phyloP scores from a whole-genome alignment of 176 grass and related monocot species.

The Saccharum officinarum region DNA sequence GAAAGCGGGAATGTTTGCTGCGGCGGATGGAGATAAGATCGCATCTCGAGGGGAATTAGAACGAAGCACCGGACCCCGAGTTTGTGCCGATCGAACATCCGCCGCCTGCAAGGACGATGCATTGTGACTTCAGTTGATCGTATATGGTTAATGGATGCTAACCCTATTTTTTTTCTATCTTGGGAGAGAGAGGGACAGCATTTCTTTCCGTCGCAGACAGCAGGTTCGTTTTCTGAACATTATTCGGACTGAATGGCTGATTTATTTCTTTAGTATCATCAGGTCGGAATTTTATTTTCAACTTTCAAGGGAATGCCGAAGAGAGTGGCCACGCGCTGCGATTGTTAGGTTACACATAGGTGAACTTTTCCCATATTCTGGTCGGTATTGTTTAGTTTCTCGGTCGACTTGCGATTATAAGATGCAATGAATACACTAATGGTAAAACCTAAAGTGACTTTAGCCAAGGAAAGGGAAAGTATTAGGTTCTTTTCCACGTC shows the following conservation, averaged over 20 bases:
- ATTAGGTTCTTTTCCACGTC: slow-evolving; percentile 59
- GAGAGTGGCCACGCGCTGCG: no score
- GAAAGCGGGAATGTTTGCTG: slow-evolving; percentile 5
- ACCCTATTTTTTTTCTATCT: not conserved
- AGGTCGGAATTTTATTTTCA: not conserved
- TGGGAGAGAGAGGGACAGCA: no score
- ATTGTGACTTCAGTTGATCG: slow-evolving; percentile 18
- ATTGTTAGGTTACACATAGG: not conserved
- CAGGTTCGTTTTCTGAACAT: not conserved
- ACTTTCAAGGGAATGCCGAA: no score
- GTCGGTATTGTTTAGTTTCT: not conserved
- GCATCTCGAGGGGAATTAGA: slow-evolving; percentile 29
- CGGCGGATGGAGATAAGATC: slow-evolving; percentile 46
- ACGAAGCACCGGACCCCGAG: not conserved
- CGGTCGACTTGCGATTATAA: not conserved
- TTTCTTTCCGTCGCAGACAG: not conserved
- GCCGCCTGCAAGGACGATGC: not conserved
- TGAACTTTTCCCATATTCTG: not conserved
- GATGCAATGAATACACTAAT: slow-evolving; percentile 23
- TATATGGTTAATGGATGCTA: not conserved
- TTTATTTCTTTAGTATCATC: not conserved
- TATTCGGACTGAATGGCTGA: not conserved
- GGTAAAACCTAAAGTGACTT: slow-evolving; percentile 46
- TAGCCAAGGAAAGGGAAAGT: slow-evolving; percentile 31
- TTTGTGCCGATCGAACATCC: slow-evolving; percentile 11